These are phyloP conservation scores for Scytalidium lignicola DNA, from an alignment of 2,329 filamentous ascomycete genomes.

Conservation along the genomic window DNA sequence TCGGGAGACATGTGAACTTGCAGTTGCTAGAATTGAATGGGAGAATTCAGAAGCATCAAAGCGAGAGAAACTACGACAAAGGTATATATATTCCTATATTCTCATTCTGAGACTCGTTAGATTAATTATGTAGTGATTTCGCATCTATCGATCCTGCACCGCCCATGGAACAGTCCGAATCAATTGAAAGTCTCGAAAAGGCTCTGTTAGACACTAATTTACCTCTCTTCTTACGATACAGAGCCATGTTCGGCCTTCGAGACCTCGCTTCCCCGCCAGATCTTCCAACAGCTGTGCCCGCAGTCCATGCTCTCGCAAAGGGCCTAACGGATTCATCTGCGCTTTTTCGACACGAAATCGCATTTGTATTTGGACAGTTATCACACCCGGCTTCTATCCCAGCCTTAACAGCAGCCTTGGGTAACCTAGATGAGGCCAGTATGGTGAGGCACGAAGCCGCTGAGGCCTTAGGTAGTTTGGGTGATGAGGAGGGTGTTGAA, in stretches of 20 bases:
- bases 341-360: constrained; percentile 95
- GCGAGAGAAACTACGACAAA: constrained; percentile 72
- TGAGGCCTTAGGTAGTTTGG: constrained; percentile 89
- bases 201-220: constrained; percentile 72
- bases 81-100: constrained; percentile 56
- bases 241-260: constrained; percentile 95
- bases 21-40: constrained; percentile 91
- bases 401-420: constrained; percentile 72
- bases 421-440: constrained; percentile 74
- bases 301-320: constrained; percentile 77
- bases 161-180: constrained; percentile 68
- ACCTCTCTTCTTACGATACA: constrained; percentile 87
- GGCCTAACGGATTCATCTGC: constrained; percentile 83
- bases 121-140: constrained; percentile 65
- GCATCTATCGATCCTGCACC: constrained; percentile 93
- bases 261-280: constrained; percentile 92
- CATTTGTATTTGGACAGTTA: constrained; percentile 95
- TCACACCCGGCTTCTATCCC: constrained; percentile 96
- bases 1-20: constrained; percentile 95
- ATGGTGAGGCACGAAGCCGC: constrained; percentile 99
- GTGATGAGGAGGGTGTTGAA: constrained; percentile 90
- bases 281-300: constrained; percentile 82
- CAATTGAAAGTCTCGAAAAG: constrained; percentile 69
- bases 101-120: neutral
- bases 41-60: constrained; percentile 70